Evolutionary conservation across 2,329 filamentous ascomycete genomes (phyloP).

Genomic region (Arthrinium phaeospermum): DNA sequence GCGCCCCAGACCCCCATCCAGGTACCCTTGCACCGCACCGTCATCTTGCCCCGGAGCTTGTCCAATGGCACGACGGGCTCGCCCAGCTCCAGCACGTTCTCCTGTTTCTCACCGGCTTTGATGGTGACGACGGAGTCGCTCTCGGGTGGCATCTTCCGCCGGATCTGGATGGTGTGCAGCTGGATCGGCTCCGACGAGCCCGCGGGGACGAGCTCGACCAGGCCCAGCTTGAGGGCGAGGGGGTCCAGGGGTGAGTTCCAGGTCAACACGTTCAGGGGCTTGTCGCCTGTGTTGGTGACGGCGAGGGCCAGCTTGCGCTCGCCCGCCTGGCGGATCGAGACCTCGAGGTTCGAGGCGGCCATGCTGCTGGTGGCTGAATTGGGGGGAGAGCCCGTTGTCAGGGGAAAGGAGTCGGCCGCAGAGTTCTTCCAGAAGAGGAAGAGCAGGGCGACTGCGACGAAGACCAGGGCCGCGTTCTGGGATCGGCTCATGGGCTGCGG

Average conservation of each 20-base stretch:
- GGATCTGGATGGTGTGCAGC: conserved; percentile 44
- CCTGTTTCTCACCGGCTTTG: conserved; percentile 41
- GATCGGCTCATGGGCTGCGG: conserved; percentile 12
- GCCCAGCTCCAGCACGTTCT: conserved; percentile 44
- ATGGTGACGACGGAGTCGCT: conserved; percentile 46
- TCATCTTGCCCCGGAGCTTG: conserved; percentile 39
- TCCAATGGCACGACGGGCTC: conserved; percentile 43
- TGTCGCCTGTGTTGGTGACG: conserved; percentile 47
- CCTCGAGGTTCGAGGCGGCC: conserved; percentile 29
- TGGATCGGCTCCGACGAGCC: conserved; percentile 42
- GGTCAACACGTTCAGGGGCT: conserved; percentile 47
- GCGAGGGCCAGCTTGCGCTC: conserved; percentile 41
- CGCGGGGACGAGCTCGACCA: conserved; percentile 46
- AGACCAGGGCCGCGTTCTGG: conserved; percentile 21
- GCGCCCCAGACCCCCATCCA: conserved; percentile 45
- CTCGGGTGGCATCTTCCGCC: conserved; percentile 48
- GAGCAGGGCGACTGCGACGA: conserved; percentile 26
- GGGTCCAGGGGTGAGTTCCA: conserved; percentile 55
- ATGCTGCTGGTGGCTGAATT: conserved; percentile 20
- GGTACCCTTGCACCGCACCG: conserved; percentile 42
- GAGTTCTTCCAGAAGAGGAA: conserved; percentile 28
- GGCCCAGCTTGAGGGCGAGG: conserved; percentile 46
- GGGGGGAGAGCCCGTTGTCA: conserved; percentile 30
- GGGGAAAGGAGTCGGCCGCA: conserved; percentile 25
- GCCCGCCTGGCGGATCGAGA: conserved; percentile 36